Evolutionary conservation across 2,329 filamentous ascomycete genomes (phyloP).

Genomic region (Grosmannia penicillata): DNA sequence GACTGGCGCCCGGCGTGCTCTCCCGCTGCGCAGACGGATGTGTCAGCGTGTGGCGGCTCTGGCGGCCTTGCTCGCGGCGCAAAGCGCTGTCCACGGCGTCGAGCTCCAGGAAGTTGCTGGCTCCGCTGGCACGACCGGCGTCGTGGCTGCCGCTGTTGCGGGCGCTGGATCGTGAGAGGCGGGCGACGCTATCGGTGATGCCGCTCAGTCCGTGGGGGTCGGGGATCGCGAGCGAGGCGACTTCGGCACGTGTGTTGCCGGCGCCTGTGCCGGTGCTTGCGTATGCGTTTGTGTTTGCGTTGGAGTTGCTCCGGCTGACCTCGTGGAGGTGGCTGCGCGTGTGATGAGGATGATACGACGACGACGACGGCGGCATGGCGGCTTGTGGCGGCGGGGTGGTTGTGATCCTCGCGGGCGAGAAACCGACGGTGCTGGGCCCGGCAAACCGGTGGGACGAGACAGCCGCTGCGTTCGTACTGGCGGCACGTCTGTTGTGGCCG

Average conservation of each 20-base stretch:
- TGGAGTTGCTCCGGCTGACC: conserved; percentile 3
- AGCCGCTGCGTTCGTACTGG: too few species aligned
- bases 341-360: background rate
- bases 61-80: conserved; percentile 30
- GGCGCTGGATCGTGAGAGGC: background rate
- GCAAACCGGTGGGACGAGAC: too few species aligned
- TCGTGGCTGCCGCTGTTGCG: background rate
- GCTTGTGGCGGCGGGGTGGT: conserved; percentile 7
- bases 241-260: too few species aligned
- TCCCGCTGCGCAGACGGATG: conserved; percentile 23
- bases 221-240: background rate
- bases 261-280: too few species aligned
- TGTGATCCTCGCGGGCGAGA: conserved; percentile 3
- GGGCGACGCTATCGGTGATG: background rate
- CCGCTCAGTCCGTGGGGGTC: background rate
- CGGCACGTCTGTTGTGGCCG: too few species aligned
- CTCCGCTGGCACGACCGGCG: background rate
- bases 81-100: conserved; percentile 36
- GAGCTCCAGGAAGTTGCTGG: conserved; percentile 24
- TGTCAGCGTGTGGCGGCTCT: conserved; percentile 3
- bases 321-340: conserved; percentile 4
- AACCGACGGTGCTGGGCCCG: too few species aligned
- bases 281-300: too few species aligned
- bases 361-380: background rate
- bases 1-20: conserved; percentile 36